Percentiles rank a stretch among this genome's conserved stretches.
Evolutionary conservation across 2,329 filamentous ascomycete genomes (phyloP).

Genomic region (Drechslerella coelobrocha): DNA sequence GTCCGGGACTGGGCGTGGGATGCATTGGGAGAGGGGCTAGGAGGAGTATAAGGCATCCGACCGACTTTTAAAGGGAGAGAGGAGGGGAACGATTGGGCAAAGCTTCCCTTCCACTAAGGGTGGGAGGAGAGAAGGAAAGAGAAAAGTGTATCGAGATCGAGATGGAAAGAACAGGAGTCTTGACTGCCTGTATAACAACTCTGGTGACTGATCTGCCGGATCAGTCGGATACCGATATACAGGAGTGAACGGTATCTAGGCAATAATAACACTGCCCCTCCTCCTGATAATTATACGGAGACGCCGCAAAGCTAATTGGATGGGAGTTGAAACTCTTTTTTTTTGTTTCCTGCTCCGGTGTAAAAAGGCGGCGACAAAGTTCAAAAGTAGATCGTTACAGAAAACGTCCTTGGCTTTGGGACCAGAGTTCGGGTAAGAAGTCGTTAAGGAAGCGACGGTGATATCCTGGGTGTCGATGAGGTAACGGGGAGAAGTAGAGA

Average conservation of each 20-base stretch:
- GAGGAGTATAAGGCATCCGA: slow-evolving; percentile 85
- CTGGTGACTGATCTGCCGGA: neutral
- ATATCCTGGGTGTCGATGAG: neutral
- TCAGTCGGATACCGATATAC: neutral
- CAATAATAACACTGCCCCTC: neutral
- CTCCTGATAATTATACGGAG: neutral
- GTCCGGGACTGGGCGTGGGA: slow-evolving; percentile 49
- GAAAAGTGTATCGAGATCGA: neutral
- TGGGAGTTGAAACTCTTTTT: neutral
- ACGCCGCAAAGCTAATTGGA: neutral
- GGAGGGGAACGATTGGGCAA: slow-evolving; percentile 8
- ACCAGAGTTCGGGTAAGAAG: slow-evolving; percentile 21
- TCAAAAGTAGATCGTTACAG: slow-evolving; percentile 24
- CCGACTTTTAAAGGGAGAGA: slow-evolving; percentile 21
- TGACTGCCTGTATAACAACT: neutral
- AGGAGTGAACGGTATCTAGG: neutral
- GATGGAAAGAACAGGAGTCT: neutral
- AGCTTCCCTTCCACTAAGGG: slow-evolving; percentile 29
- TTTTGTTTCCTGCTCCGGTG: neutral
- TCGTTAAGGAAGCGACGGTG: slow-evolving; percentile 21
- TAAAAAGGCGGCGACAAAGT: neutral
- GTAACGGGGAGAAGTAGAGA: neutral
- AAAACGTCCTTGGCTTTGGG: slow-evolving; percentile 21
- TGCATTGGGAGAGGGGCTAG: slow-evolving; percentile 59
- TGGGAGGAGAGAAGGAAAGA: neutral